phyloP scores from a whole-genome alignment of 2,329 filamentous ascomycete species.

The Colletotrichum zoysiae region DNA sequence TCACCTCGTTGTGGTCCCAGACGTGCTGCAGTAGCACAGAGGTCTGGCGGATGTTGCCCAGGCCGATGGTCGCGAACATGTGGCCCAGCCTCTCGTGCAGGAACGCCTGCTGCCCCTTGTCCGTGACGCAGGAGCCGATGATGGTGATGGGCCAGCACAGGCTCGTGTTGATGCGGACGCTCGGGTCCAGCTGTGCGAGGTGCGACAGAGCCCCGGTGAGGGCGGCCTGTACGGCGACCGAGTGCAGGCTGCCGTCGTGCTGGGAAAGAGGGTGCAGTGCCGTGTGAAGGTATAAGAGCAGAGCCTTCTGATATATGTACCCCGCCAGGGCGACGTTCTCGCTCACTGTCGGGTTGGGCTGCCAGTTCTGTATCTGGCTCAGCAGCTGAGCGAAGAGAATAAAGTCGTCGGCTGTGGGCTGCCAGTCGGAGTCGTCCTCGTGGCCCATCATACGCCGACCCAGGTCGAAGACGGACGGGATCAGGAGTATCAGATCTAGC shows the following conservation, averaged over 20 bases:
- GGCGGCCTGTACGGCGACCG: slow-evolving; percentile 39
- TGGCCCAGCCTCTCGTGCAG: slow-evolving; percentile 51
- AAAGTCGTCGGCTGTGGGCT: slow-evolving; percentile 55
- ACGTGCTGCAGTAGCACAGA: slow-evolving; percentile 56
- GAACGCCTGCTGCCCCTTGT: slow-evolving; percentile 52
- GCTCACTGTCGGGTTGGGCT: slow-evolving; percentile 51
- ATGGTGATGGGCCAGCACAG: slow-evolving; percentile 56
- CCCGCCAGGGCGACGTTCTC: slow-evolving; percentile 56
- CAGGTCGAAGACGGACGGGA: slow-evolving; percentile 57
- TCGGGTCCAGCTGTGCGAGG: slow-evolving; percentile 50
- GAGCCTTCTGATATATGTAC: slow-evolving; percentile 59
- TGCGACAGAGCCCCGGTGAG: slow-evolving; percentile 49
- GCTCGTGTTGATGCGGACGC: slow-evolving; percentile 54
- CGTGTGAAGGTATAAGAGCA: slow-evolving; percentile 56
- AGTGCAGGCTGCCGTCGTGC: not conserved
- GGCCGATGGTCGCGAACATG: slow-evolving; percentile 54
- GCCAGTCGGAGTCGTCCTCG: slow-evolving; percentile 41
- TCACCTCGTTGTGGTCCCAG: slow-evolving; percentile 50
- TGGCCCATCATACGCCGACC: slow-evolving; percentile 55
- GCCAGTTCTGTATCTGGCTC: slow-evolving; percentile 56
- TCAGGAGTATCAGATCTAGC: slow-evolving; percentile 54
- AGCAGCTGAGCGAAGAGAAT: slow-evolving; percentile 59
- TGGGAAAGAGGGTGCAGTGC: slow-evolving; percentile 11
- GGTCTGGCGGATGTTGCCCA: slow-evolving; percentile 61
- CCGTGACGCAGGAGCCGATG: slow-evolving; percentile 52